These are phyloP conservation scores for Ricinus communis DNA, from an alignment of 345 rosid genomes.

Conservation along the genomic window DNA sequence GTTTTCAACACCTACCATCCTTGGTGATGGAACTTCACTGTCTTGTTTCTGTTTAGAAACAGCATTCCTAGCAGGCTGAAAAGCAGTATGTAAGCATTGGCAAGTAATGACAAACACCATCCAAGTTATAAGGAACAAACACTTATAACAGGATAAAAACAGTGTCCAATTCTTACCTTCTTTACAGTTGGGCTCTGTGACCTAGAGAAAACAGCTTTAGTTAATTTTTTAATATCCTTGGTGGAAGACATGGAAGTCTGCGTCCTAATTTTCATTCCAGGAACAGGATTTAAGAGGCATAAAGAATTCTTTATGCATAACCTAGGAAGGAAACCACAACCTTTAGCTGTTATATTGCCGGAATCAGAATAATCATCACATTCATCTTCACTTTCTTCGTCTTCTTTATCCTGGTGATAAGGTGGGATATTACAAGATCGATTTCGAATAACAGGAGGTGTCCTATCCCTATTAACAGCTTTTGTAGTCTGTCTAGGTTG, in stretches of 20 bases:
- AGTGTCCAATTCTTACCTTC: conserved; percentile 39
- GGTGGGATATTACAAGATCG: conserved; percentile 30
- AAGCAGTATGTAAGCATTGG: conserved; percentile 18
- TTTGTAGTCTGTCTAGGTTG: conserved; percentile 48
- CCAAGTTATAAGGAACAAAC: conserved; percentile 15
- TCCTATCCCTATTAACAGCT: conserved; percentile 30
- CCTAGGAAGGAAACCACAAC: conserved; percentile 73
- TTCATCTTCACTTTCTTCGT: conserved; percentile 50
- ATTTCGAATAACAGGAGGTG: conserved; percentile 31
- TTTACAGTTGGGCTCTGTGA: conserved; percentile 44
- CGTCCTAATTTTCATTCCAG: conserved; percentile 50
- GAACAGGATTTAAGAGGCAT: conserved; percentile 56
- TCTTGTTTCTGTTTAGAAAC: conserved; percentile 37
- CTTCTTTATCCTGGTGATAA: conserved; percentile 36
- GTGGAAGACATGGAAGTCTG: conserved; percentile 38
- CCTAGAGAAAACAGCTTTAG: conserved; percentile 44
- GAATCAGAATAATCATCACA: conserved; percentile 39
- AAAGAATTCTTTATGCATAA: conserved; percentile 63
- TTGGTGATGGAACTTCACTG: conserved; percentile 41
- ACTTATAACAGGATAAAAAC: background rate
- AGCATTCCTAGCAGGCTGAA: conserved; percentile 48
- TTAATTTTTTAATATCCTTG: conserved; percentile 33
- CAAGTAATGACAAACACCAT: conserved; percentile 1
- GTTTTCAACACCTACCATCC: conserved; percentile 34
- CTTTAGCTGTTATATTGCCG: conserved; percentile 50